Percentiles rank a stretch among this genome's conserved stretches.
Conservation (phyloP, 768 basidiomycete species). For the Infundibulicybe gibba region DNA sequence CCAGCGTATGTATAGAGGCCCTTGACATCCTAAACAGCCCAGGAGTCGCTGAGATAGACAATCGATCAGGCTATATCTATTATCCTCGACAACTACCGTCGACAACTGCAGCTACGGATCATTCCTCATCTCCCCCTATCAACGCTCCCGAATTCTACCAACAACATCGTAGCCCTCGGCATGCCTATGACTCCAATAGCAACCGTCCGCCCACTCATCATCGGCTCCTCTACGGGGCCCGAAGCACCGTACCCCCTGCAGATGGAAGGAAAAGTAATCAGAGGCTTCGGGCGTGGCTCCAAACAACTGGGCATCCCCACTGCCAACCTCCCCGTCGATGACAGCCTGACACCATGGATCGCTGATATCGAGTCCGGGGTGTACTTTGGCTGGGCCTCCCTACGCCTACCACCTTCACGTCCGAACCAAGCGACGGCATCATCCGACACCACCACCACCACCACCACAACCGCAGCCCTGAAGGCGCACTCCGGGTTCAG, state of each 20-base stretch:
- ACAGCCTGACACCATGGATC: constrained; percentile 20
- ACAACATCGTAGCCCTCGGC: too few relatives aligned
- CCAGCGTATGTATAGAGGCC: too few relatives aligned
- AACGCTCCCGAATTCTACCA: too few relatives aligned
- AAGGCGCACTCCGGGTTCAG: constrained; percentile 11
- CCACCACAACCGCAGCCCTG: constrained; percentile 1
- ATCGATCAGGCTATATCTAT: too few relatives aligned
- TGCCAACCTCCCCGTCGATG: constrained; percentile 23
- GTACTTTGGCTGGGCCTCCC: constrained; percentile 24
- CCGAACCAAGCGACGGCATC: constrained; percentile 4
- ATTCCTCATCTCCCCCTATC: too few relatives aligned
- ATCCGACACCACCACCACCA: not conserved
- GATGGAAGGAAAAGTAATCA: constrained; percentile 18
- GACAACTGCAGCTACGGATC: too few relatives aligned
- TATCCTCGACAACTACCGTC: too few relatives aligned
- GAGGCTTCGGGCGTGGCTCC: constrained; percentile 16
- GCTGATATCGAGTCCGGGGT: constrained; percentile 18
- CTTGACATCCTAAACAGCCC: too few relatives aligned
- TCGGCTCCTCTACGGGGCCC: constrained; percentile 10
- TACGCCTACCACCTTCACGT: constrained; percentile 14
- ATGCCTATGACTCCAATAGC: too few relatives aligned
- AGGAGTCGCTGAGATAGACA: too few relatives aligned
- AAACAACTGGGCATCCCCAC: constrained; percentile 15
- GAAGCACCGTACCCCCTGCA: constrained; percentile 14
- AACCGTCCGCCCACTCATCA: constrained; percentile 4